Conservation (phyloP, 768 basidiomycete genomes). For the Trametes cinnabarina region DNA sequence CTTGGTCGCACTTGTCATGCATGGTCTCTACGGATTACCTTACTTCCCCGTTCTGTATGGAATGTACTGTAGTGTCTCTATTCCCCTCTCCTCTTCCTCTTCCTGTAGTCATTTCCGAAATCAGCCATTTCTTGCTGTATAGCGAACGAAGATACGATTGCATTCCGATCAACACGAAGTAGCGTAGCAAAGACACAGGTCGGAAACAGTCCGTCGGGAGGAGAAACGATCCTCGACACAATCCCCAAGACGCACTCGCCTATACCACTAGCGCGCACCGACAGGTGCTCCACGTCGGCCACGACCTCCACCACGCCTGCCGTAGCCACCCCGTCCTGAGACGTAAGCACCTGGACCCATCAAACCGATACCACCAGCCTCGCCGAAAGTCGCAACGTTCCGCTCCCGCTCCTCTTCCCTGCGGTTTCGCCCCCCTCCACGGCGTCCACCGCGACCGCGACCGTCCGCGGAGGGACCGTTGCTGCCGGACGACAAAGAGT, state of each 20-base stretch:
- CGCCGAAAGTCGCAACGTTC: constrained; percentile 86
- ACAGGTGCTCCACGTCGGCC: constrained; percentile 35
- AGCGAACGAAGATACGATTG: background rate
- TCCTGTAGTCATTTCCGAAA: too few species aligned
- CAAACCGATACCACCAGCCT: constrained; percentile 74
- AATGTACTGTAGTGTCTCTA: constrained; percentile 5
- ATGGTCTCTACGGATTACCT: background rate
- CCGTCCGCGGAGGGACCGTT: constrained; percentile 37
- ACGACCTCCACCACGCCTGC: constrained; percentile 46
- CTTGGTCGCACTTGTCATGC: background rate
- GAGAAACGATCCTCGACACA: background rate
- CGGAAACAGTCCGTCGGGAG: constrained; percentile 1
- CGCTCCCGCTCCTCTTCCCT: constrained; percentile 81
- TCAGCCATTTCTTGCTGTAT: too few species aligned
- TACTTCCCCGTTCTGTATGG: background rate
- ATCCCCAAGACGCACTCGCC: background rate
- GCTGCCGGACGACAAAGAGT: constrained; percentile 57
- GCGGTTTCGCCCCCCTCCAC: constrained; percentile 60
- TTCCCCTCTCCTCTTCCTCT: too few species aligned
- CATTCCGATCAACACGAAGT: constrained; percentile 12
- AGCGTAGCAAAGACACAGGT: constrained; percentile 2
- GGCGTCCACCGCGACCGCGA: constrained; percentile 43
- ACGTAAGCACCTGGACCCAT: constrained; percentile 79
- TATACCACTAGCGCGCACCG: constrained; percentile 13
- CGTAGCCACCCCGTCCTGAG: constrained; percentile 74